These are phyloP conservation scores for Corrigiola litoralis DNA, from an alignment of 179 eudicot genomes.

Conservation along the genomic window DNA sequence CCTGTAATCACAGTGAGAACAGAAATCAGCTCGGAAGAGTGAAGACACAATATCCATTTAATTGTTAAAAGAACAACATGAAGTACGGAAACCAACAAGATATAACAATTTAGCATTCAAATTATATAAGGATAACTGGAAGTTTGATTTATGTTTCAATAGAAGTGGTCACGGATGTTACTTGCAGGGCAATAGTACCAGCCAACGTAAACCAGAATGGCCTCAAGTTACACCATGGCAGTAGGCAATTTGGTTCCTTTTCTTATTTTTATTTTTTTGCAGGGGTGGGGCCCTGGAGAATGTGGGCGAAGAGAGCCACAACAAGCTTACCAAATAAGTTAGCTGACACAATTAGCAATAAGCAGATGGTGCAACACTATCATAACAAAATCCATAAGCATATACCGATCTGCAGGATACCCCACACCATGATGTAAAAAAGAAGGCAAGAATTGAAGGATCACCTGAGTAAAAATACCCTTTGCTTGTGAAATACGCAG, in stretches of 20 bases:
- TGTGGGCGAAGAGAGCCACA: too few relatives aligned
- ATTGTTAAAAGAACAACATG: background rate
- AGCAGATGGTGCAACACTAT: background rate
- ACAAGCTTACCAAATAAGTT: too few relatives aligned
- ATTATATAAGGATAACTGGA: background rate
- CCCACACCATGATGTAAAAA: too few relatives aligned
- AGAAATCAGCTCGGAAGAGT: slow-evolving; percentile 9
- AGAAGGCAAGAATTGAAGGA: background rate
- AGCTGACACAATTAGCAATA: too few relatives aligned
- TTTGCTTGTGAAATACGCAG: slow-evolving; percentile 78
- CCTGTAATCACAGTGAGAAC: slow-evolving; percentile 39
- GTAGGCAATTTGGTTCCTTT: too few relatives aligned
- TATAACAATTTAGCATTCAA: background rate
- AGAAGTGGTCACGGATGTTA: background rate
- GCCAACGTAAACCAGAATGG: background rate
- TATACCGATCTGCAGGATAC: too few relatives aligned
- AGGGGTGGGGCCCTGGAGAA: too few relatives aligned
- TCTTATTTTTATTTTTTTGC: too few relatives aligned
- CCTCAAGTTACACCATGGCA: background rate
- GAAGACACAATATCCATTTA: background rate
- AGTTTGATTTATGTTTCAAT: background rate
- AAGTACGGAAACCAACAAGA: background rate
- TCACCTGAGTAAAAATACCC: slow-evolving; percentile 88
- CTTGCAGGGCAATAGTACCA: background rate
- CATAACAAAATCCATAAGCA: too few relatives aligned